These are phyloP conservation scores for Diddensiella transvaalensis DNA, from an alignment of 805 yeast genomes.

Conservation along the genomic window DNA sequence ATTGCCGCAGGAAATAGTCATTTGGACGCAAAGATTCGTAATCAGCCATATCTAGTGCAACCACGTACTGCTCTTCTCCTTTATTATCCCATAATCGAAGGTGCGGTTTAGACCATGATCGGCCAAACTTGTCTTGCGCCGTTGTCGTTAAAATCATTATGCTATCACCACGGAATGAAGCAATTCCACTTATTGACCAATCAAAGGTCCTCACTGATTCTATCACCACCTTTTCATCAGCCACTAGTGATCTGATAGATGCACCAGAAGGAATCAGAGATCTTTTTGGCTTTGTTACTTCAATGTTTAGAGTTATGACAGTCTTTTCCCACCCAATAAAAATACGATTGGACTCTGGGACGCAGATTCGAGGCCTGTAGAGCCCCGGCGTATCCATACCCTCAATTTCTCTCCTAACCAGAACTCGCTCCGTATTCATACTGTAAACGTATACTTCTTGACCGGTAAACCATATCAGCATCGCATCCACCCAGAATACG, in stretches of 20 bases:
- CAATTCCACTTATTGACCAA: slow-evolving; percentile 68
- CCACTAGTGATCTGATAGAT: slow-evolving; percentile 16
- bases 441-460: slow-evolving; percentile 70
- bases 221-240: slow-evolving; percentile 29
- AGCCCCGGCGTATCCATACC: slow-evolving; percentile 55
- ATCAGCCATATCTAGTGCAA: slow-evolving; percentile 65
- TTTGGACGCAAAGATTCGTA: slow-evolving; percentile 63
- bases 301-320: slow-evolving; percentile 64
- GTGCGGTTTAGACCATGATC: slow-evolving; percentile 54
- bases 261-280: slow-evolving; percentile 18
- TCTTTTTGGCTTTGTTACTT: slow-evolving; percentile 27
- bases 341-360: slow-evolving; percentile 61
- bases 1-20: slow-evolving; percentile 67
- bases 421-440: slow-evolving; percentile 44
- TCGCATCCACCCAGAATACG: slow-evolving; percentile 57
- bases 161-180: slow-evolving; percentile 69
- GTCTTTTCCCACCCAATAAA: slow-evolving; percentile 80
- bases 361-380: slow-evolving; percentile 75
- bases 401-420: slow-evolving; percentile 27
- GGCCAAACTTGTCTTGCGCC: slow-evolving; percentile 22
- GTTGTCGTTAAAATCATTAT: slow-evolving; percentile 57
- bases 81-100: slow-evolving; percentile 61
- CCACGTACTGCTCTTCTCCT: slow-evolving; percentile 73
- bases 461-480: slow-evolving; percentile 81
- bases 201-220: slow-evolving; percentile 41